Base-by-base conservation (phyloP, 2,329 filamentous ascomycete genomes). In the Penicillium sp. region DNA sequence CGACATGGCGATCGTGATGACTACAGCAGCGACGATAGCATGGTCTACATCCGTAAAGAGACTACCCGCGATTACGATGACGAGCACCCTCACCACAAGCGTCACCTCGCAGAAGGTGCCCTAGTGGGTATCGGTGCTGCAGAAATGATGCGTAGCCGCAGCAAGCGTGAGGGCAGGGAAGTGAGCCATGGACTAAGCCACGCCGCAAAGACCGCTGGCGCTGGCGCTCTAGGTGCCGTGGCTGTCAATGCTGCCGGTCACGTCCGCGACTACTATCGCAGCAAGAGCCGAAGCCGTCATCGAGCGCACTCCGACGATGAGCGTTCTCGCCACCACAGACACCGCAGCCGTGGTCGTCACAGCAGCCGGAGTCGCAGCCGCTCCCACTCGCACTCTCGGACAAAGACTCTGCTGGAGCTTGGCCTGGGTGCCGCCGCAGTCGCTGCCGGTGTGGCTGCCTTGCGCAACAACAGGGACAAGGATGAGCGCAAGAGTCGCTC, bases 91-190 rank as follows among this genome's bases (percentile, higher is more conserved):
- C 74, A 80, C 51, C 77, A 76, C 54, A 67, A 67, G 41, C 77
- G 78, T 26, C 78, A 83, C 58, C 64, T 84, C 36, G 80, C 80
- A n/a, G 80, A 81, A 57, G 81, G 81, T 38, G 78, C 79, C 22
- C 65, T 82, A 42, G 78, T 77, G 34, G 81, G 80, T 37, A 69
- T 80, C 36, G 81, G 78, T 51, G 81, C 79, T 32, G 80, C 79
- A 29, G 79, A 82, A 54, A 67, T 84, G 28, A 55, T 84, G 14
- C 74, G 80, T 41, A 77, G 77, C 54, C 80, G 79, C 51, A 73
- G 75, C 40, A 81, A 78, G 66, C 72, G 71, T 36, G 70, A 81
- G 56, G 80, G 79, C 23, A 74, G 79, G 40, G 74, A 77, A 7
- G 69, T 74, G 9, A 76, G 78, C 35, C 70, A 72, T 52, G 73